Evolutionary conservation across 2,329 filamentous ascomycete species (phyloP).

Genomic region (Mycosphaerella arachidis): DNA sequence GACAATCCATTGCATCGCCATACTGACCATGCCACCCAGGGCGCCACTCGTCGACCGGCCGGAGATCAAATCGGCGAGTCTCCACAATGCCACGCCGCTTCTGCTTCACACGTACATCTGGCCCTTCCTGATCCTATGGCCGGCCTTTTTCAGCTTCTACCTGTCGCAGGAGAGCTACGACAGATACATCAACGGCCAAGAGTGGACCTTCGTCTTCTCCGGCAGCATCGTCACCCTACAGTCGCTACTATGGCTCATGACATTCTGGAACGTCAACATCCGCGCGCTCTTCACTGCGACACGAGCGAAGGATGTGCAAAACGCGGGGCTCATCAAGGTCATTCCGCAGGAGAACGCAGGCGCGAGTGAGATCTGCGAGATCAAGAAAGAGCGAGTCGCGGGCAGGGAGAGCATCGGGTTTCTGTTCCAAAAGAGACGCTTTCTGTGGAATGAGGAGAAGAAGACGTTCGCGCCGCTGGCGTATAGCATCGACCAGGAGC

Average conservation of each 20-base stretch:
- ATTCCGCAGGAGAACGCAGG: constrained; percentile 87
- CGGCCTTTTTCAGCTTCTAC: constrained; percentile 83
- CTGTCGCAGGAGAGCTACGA: constrained; percentile 79
- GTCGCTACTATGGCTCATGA: constrained; percentile 87
- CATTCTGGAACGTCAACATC: constrained; percentile 93
- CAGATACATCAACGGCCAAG: constrained; percentile 82
- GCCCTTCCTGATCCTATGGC: constrained; percentile 91
- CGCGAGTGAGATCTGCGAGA: constrained; percentile 76
- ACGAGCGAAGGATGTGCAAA: constrained; percentile 62
- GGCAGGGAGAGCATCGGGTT: constrained; percentile 79
- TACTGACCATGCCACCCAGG: constrained; percentile 31
- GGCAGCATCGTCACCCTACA: constrained; percentile 84
- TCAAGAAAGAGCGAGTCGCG: constrained; percentile 71
- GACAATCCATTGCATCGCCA: background rate
- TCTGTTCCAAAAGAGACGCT: constrained; percentile 95
- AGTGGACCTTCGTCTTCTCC: constrained; percentile 97
- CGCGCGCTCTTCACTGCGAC: constrained; percentile 75
- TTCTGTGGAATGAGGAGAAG: constrained; percentile 70
- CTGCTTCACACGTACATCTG: constrained; percentile 84
- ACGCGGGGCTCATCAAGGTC: constrained; percentile 85
- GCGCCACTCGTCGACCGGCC: constrained; percentile 83
- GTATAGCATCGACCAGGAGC: constrained; percentile 79
- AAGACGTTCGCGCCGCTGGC: constrained; percentile 75
- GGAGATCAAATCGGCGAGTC: constrained; percentile 81
- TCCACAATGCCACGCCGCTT: constrained; percentile 79